A percentile compares a stretch with the other conserved stretches of the same genome.
Evolutionary conservation across 176 grass and related monocot species (phyloP).

Genomic region (Thalia dealbata): DNA sequence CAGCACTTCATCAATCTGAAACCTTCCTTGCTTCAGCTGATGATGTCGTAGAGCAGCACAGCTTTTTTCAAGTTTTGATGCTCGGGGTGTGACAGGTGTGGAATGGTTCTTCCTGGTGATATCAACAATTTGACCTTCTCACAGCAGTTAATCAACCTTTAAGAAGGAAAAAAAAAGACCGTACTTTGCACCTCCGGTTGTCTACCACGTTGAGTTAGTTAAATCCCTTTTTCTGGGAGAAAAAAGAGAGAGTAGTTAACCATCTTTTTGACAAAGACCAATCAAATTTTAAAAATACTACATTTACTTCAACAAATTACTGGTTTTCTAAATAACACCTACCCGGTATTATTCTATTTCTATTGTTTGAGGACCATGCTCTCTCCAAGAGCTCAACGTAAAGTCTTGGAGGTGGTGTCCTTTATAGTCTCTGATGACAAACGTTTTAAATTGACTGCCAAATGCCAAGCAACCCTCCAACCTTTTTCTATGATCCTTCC

Average conservation of each 20-base stretch:
- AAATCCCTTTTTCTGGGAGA: background rate
- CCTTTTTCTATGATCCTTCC: too few species aligned
- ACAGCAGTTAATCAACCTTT: background rate
- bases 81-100: conserved; percentile 2
- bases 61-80: conserved; percentile 19
- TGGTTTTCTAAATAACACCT: background rate
- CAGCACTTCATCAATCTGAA: background rate
- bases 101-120: conserved; percentile 22
- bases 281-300: background rate
- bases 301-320: background rate
- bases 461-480: too few species aligned
- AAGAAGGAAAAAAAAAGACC: background rate
- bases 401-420: too few species aligned
- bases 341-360: too few species aligned
- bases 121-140: conserved; percentile 46
- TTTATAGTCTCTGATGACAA: too few species aligned
- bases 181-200: background rate
- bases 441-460: too few species aligned
- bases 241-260: too few species aligned
- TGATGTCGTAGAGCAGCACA: conserved; percentile 18
- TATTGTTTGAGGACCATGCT: too few species aligned
- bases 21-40: background rate
- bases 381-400: too few species aligned
- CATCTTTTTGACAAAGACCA: background rate
- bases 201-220: background rate